These are phyloP conservation scores for Acer negundo DNA, from an alignment of 345 rosid genomes.

Conservation along the genomic window DNA sequence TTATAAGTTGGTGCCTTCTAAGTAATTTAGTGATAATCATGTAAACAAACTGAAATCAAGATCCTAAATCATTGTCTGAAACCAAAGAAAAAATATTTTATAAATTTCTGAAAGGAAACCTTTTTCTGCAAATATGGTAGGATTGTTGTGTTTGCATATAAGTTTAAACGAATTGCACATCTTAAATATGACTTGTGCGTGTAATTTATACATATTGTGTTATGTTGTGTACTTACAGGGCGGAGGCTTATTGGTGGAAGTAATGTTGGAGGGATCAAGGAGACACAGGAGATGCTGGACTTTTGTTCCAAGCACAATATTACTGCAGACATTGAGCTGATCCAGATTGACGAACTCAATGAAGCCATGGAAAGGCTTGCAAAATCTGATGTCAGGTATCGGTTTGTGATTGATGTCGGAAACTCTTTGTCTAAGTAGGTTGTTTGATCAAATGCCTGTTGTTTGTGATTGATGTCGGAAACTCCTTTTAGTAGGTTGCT, in stretches of 20 bases:
- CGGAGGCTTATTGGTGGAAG: conserved; percentile 85
- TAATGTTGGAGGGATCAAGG: conserved; percentile 74
- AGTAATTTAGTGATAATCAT: neutral
- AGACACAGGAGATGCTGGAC: conserved; percentile 88
- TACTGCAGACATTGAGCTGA: conserved; percentile 76
- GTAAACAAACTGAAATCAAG: neutral
- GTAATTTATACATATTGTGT: neutral
- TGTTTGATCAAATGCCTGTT: neutral
- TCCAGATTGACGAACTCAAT: conserved; percentile 68
- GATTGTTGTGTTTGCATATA: neutral
- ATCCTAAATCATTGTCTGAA: neutral
- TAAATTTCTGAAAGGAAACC: neutral
- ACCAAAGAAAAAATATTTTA: too few relatives aligned
- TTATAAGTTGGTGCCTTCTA: neutral
- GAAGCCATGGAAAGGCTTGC: conserved; percentile 86
- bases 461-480: neutral
- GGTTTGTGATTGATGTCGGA: conserved; percentile 85
- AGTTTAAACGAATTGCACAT: neutral
- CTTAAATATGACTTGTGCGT: neutral
- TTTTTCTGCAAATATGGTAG: neutral
- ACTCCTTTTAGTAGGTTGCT: too few relatives aligned
- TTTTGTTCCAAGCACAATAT: conserved; percentile 83
- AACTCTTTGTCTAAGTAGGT: conserved; percentile 49
- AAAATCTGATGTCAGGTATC: conserved; percentile 84
- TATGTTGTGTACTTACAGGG: conserved; percentile 32